phyloP scores from a whole-genome alignment of 768 basidiomycete genomes.

The Termitomyces sp. region DNA sequence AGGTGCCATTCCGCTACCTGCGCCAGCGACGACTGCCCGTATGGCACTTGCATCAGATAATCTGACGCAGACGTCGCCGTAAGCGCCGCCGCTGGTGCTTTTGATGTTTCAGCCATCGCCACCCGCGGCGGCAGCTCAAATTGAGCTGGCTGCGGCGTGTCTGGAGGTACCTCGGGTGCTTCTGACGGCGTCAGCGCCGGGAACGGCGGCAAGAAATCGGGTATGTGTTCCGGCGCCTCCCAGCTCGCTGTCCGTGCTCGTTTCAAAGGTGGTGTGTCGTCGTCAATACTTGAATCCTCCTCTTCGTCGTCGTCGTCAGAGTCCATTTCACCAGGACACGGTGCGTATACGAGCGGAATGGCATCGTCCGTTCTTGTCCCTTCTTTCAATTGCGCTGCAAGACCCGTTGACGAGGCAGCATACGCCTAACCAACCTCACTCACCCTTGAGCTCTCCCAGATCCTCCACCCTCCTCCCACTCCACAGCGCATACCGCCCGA shows the following conservation, averaged over 20 bases:
- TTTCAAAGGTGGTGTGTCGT: conserved; percentile 46
- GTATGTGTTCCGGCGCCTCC: conserved; percentile 63
- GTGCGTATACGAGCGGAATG: conserved; percentile 51
- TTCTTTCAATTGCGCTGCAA: conserved; percentile 57
- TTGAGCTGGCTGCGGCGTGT: conserved; percentile 24
- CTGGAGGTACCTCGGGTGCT: conserved; percentile 9
- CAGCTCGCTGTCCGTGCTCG: conserved; percentile 55
- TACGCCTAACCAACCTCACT: conserved; percentile 29
- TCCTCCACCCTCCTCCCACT: conserved; percentile 69
- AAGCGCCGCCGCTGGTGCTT: conserved; percentile 43
- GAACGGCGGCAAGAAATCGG: conserved; percentile 68
- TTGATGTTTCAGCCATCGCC: conserved; percentile 33
- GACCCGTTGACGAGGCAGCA: conserved; percentile 24
- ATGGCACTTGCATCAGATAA: conserved; percentile 70
- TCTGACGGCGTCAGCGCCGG: conserved; percentile 40
- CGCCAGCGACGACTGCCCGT: conserved; percentile 70
- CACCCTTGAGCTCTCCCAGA: conserved; percentile 70
- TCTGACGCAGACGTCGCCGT: conserved; percentile 59
- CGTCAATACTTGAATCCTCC: conserved; percentile 20
- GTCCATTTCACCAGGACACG: conserved; percentile 30
- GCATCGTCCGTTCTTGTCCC: conserved; percentile 59
- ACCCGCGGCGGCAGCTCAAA: conserved; percentile 23
- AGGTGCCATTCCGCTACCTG: conserved; percentile 69
- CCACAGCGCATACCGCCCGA: conserved; percentile 65
- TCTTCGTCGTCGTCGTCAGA: conserved; percentile 32